Evolutionary conservation across 2,329 filamentous ascomycete species (phyloP), one percentile per base, ranked within the genome.

Genomic region (Ophiostoma sp.): DNA sequence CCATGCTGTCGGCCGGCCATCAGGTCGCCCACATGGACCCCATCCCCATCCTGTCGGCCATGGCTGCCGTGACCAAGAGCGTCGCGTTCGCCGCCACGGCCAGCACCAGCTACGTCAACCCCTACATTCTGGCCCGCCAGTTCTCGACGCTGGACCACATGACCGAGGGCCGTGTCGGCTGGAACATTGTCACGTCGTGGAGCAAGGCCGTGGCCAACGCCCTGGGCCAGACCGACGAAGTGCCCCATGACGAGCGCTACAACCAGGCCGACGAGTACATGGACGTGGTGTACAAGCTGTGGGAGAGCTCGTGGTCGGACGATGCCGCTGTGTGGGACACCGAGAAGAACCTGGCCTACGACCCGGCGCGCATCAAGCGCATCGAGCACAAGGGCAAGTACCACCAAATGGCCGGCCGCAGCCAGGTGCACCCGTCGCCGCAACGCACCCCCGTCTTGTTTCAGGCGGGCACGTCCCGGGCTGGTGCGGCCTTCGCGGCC

Each of bases 111-210:
- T 75, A 70, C n/a, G 72, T 61, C 17, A 28, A 50, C 55, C 74
- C 39, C 48, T 71, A 55, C 33, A 45, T 69, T 6, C 71, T 75
- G 52, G 74, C 74, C 2, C 71, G 73, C 19, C 68, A 66, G 9
- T 74, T 76, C 55, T 69, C 57, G 36, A 75, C 75, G 12, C 70
- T 76, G 6, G 75, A 76, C 70, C 75, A 76, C 42, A 22, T 76
- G 1, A 75, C 75, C 3, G 36, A 66, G 4, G 75, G 75, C 19
- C 74, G 75, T n/a, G 55, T 76, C 2, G 72, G 63, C 7, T 78
- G 76, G 76, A 78, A 78, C 63, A 73, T 77, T 59, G 76, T 78
- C 8, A 78, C 76, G 1, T 69, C 59, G 36, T 77, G 74, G 74
- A 75, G 61, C 68, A 73, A 76, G 45, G 68, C 57, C 33, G 72